Conservation (phyloP, 768 basidiomycete genomes). For the Russula virescens region DNA sequence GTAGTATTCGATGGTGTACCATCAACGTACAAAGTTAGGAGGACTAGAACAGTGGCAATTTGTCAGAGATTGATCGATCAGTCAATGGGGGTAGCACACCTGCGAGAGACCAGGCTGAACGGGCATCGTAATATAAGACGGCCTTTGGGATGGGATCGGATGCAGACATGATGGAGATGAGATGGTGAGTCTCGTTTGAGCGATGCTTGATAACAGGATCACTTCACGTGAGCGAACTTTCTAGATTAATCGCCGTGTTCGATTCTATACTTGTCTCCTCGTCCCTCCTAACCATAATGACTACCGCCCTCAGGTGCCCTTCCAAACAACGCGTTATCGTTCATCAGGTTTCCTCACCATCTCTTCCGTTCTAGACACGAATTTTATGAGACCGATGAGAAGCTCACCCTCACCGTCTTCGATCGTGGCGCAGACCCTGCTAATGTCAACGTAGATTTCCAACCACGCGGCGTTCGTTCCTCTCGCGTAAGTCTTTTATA, state of each 20-base stretch:
- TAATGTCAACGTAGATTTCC: constrained; percentile 55
- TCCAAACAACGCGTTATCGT: background rate
- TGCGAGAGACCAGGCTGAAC: constrained; percentile 59
- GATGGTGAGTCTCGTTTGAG: background rate
- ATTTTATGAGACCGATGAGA: constrained; percentile 84
- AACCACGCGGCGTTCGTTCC: constrained; percentile 50
- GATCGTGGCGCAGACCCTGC: constrained; percentile 68
- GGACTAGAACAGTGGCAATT: constrained; percentile 4
- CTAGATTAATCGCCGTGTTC: constrained; percentile 4
- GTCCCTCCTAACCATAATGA: background rate
- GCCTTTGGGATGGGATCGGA: constrained; percentile 54
- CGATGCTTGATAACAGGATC: background rate
- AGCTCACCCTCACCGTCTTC: constrained; percentile 66
- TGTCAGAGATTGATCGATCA: background rate
- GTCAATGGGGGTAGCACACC: constrained; percentile 34
- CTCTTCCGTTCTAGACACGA: constrained; percentile 43
- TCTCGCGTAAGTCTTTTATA: background rate
- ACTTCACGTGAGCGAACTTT: constrained; percentile 4
- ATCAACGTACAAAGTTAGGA: constrained; percentile 22
- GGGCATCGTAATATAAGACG: constrained; percentile 64
- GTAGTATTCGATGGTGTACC: background rate
- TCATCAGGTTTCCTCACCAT: background rate
- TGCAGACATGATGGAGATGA: constrained; percentile 19
- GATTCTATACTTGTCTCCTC: background rate
- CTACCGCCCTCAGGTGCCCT: constrained; percentile 17